Conservation (phyloP, 352 stramenopile genomes). For the Blastocystis sp. region DNA sequence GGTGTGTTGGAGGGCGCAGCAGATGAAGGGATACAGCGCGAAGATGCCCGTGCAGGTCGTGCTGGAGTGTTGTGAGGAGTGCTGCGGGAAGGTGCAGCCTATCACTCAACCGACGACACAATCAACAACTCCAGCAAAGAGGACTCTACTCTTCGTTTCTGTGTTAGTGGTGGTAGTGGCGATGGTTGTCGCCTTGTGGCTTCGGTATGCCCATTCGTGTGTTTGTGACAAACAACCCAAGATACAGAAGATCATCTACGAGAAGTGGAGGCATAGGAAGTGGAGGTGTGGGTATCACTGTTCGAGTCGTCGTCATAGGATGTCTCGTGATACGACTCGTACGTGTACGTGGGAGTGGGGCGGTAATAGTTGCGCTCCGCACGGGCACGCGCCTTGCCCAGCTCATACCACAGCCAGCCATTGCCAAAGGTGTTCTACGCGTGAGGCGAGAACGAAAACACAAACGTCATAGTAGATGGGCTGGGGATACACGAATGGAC, state of each 20-base stretch:
- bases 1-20: slow-evolving; percentile 31
- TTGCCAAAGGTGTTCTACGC: slow-evolving; percentile 53
- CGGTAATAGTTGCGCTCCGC: neutral
- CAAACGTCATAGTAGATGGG: slow-evolving; percentile 35
- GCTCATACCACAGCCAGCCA: slow-evolving; percentile 62
- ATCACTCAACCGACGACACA: too few species aligned
- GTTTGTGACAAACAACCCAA: slow-evolving; percentile 41
- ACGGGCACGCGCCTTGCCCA: neutral
- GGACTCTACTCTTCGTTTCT: neutral
- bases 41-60: neutral
- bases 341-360: neutral
- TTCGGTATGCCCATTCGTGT: neutral
- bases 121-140: too few species aligned
- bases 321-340: slow-evolving; percentile 1
- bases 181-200: neutral
- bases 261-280: slow-evolving; percentile 48
- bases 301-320: neutral
- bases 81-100: neutral
- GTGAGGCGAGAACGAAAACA: neutral
- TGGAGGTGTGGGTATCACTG: slow-evolving; percentile 14
- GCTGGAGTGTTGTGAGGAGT: slow-evolving; percentile 6
- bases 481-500: neutral
- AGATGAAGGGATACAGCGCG: slow-evolving; percentile 34
- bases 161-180: neutral
- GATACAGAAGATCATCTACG: slow-evolving; percentile 26